phyloP scores from a whole-genome alignment of 805 yeast genomes.

The Yarrowia porcina region DNA sequence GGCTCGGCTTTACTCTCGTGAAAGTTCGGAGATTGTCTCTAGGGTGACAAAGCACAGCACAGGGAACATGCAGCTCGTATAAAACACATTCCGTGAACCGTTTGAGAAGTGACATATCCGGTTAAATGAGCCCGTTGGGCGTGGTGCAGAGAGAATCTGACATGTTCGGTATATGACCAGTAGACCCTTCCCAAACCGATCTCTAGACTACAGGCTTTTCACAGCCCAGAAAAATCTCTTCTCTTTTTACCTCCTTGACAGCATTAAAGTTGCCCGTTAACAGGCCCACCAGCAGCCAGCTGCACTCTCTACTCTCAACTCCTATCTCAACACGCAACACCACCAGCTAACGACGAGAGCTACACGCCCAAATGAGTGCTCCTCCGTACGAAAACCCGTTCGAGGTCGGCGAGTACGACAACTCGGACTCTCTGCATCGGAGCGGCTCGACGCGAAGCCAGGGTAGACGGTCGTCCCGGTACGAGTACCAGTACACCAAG shows the following conservation, averaged over 20 bases:
- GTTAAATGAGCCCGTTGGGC: not conserved
- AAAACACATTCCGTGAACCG: not conserved
- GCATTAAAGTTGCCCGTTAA: constrained; percentile 7
- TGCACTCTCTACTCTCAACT: constrained; percentile 1
- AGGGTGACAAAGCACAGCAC: not conserved
- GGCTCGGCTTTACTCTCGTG: not conserved
- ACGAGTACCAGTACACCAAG: constrained; percentile 20
- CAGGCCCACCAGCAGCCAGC: constrained; percentile 18
- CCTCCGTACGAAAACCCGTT: constrained; percentile 22
- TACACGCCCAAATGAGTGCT: constrained; percentile 1
- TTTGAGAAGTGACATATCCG: not conserved
- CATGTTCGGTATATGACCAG: no score
- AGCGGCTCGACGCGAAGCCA: not conserved
- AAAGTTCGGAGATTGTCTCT: constrained; percentile 5
- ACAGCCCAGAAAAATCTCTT: not conserved
- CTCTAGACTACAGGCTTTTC: not conserved
- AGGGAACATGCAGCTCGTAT: constrained; percentile 9
- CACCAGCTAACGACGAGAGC: not conserved
- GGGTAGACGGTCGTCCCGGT: constrained; percentile 20
- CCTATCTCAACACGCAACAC: not conserved
- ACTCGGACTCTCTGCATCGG: not conserved
- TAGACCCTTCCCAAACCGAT: not conserved
- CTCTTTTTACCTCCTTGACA: not conserved
- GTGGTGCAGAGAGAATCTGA: not conserved
- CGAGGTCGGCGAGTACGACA: constrained; percentile 14